These are phyloP conservation scores for Neocatenulostroma microsporum DNA, from an alignment of 2,329 filamentous ascomycete genomes.

Conservation along the genomic window DNA sequence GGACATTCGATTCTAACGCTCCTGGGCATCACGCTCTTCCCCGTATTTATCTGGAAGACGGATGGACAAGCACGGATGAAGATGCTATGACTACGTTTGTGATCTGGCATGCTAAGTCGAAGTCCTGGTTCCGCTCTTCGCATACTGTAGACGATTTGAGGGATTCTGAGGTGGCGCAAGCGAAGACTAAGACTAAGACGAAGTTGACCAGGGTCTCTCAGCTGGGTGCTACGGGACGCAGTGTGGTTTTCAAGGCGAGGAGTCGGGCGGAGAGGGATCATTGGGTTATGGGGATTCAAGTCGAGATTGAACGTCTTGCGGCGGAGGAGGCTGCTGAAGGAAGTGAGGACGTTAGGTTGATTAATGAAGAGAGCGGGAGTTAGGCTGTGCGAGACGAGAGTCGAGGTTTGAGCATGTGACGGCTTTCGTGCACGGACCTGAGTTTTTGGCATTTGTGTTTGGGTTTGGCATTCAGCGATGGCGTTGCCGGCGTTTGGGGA, in stretches of 20 bases:
- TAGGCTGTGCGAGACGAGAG: too few relatives aligned
- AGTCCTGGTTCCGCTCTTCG: conserved; percentile 45
- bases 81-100: conserved; percentile 61
- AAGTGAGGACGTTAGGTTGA: conserved; percentile 15
- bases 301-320: conserved; percentile 56
- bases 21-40: conserved; percentile 54
- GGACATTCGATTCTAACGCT: conserved; percentile 55
- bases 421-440: too few relatives aligned
- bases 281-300: conserved; percentile 59
- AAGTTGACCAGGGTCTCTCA: conserved; percentile 53
- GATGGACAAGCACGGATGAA: conserved; percentile 55
- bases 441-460: too few relatives aligned
- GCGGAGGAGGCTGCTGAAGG: conserved; percentile 39
- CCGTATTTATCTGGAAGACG: conserved; percentile 52
- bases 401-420: too few relatives aligned
- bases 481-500: too few relatives aligned
- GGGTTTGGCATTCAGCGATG: too few relatives aligned
- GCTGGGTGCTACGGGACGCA: conserved; percentile 53
- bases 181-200: conserved; percentile 27
- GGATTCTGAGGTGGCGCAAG: conserved; percentile 2
- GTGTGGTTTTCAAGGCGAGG: conserved; percentile 58
- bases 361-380: conserved; percentile 2
- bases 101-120: conserved; percentile 55
- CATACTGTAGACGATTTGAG: conserved; percentile 26
- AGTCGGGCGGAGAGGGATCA: conserved; percentile 59